Evolutionary conservation across 192 early-diverging fungal genomes (phyloP), one percentile per base, ranked within the genome.

Genomic region (Obelidium mucronatum): DNA sequence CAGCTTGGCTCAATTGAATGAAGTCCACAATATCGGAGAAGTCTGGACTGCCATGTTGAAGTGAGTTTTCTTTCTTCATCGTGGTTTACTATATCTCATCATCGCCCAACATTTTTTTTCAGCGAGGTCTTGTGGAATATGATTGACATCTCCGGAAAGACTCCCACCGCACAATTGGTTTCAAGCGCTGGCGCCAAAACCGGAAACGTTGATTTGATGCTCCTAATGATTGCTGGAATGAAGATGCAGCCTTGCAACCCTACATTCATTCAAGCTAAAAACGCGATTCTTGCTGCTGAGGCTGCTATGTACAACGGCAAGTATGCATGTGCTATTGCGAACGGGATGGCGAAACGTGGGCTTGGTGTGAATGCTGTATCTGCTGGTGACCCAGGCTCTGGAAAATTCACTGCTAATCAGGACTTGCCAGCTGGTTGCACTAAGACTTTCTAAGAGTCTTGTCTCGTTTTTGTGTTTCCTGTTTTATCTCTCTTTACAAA

Each of bases 271-370:
- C n/a, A n/a, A n/a, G n/a, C n/a, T n/a, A n/a, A n/a, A n/a, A n/a
- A n/a, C n/a, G n/a, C n/a, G n/a, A n/a, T n/a, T n/a, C n/a, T n/a
- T n/a, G n/a, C n/a, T n/a, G n/a, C n/a, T n/a, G n/a, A n/a, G n/a
- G n/a, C n/a, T n/a, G n/a, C n/a, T n/a, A n/a, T n/a, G n/a, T n/a
- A n/a, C n/a, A n/a, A n/a, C n/a, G n/a, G n/a, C n/a, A n/a, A n/a
- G n/a, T n/a, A n/a, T n/a, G n/a, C n/a, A n/a, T n/a, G n/a, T n/a
- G n/a, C 44, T 22, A 84, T 84, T 39, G 63, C 59, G 75, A 84
- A 84, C n/a, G 83, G 67, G 1, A 84, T 84, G 56, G 83, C 83
- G 35, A 84, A 84, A 62, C 73, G 83, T 42, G 83, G 83, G n/a
- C 31, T 84, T 30, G 83, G 83, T 44, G 62, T 64, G 40, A 66